A percentile compares a stretch with the other conserved stretches of the same genome.
These are phyloP conservation scores for Microdochium trichocladiopsis DNA, from an alignment of 2,329 filamentous ascomycete genomes.

Conservation along the genomic window DNA sequence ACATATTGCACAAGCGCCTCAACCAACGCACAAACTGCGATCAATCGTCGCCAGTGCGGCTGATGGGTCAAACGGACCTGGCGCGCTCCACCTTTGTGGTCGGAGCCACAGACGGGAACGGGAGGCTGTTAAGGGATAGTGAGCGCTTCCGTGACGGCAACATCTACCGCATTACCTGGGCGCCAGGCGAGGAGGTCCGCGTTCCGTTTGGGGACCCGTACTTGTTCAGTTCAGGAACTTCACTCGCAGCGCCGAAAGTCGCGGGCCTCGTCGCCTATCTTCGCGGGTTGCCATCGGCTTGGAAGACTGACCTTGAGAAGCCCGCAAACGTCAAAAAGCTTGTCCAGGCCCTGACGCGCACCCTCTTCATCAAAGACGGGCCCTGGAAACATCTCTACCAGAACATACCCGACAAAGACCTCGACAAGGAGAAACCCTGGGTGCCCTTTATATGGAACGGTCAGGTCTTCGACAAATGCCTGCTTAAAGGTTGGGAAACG, in stretches of 20 bases:
- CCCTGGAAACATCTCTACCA: neutral
- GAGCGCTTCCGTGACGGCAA: neutral
- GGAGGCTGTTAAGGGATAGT: neutral
- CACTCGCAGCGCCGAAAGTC: neutral
- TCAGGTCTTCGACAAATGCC: neutral
- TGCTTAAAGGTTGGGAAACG: neutral
- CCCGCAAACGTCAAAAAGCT: neutral
- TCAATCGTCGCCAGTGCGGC: neutral
- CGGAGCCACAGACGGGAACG: neutral
- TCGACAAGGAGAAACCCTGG: neutral
- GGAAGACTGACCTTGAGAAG: neutral
- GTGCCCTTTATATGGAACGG: neutral
- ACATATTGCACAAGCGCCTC: neutral
- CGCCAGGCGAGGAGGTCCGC: neutral
- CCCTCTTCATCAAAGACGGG: neutral
- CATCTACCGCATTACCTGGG: neutral
- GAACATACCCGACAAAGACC: neutral
- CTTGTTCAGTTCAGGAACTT: neutral
- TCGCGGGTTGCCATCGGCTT: neutral
- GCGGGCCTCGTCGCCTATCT: neutral
- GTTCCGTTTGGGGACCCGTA: neutral
- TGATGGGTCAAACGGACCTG: neutral
- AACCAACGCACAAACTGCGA: neutral
- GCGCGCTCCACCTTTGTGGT: neutral
- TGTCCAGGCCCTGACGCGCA: neutral